These are phyloP conservation scores for Phaeosphaeria sp. DNA, from an alignment of 2,329 filamentous ascomycete genomes.

Conservation along the genomic window DNA sequence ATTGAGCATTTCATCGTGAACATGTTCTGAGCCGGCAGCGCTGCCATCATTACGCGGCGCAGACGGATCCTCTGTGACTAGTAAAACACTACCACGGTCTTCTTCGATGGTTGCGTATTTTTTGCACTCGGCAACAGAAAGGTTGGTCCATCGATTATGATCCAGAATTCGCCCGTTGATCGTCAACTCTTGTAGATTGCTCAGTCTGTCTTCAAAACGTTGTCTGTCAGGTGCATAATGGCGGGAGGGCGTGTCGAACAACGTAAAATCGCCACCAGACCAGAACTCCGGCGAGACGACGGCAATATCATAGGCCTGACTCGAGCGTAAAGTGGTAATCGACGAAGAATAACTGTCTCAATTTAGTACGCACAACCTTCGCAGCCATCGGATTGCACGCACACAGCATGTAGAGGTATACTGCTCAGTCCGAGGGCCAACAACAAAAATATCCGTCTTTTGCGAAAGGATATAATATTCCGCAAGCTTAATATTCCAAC, in stretches of 20 bases:
- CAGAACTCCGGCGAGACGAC: not conserved
- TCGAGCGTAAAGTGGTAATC: not conserved
- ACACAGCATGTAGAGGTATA: not conserved
- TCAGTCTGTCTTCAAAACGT: not conserved
- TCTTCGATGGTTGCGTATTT: not conserved
- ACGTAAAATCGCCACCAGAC: not conserved
- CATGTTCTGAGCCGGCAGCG: no score
- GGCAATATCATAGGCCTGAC: not conserved
- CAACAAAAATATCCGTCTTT: conserved; percentile 6
- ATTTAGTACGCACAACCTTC: no score
- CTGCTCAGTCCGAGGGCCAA: not conserved
- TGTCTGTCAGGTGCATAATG: no score
- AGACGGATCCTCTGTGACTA: not conserved
- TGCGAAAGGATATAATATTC: conserved; percentile 6
- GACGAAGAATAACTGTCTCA: not conserved
- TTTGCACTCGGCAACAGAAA: not conserved
- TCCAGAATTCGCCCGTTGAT: not conserved
- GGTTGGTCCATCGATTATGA: not conserved
- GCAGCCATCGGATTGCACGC: not conserved
- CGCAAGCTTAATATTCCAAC: conserved; percentile 48
- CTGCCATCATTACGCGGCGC: no score
- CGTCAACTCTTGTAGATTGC: not conserved
- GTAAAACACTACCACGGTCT: not conserved
- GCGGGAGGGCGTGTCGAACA: no score
- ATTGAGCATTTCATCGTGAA: no score